A percentile compares a stretch with the other conserved stretches of the same genome.
Evolutionary conservation across 108 stramenopile genomes (phyloP).

Genomic region (Epipyxis sp.): DNA sequence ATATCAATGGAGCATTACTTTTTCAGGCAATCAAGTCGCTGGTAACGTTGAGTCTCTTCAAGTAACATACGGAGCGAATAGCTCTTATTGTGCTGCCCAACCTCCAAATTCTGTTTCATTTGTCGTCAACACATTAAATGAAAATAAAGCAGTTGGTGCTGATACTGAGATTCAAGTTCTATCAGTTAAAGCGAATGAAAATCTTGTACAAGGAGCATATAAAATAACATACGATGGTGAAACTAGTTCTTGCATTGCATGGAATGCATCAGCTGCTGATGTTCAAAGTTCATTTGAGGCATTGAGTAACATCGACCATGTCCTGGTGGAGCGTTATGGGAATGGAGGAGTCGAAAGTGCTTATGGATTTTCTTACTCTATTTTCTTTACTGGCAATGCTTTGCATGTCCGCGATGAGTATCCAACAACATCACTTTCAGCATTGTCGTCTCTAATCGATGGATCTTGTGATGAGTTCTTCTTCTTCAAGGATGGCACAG

Average conservation of each 20-base stretch:
- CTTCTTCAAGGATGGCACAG: background rate
- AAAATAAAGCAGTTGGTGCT: background rate
- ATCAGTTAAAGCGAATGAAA: constrained; percentile 35
- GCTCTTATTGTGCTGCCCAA: background rate
- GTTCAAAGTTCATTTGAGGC: constrained; percentile 61
- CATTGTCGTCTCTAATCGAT: background rate
- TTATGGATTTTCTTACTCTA: constrained; percentile 62
- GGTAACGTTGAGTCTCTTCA: constrained; percentile 7
- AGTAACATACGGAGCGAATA: background rate
- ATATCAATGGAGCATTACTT: constrained; percentile 17
- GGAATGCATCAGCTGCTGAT: constrained; percentile 58
- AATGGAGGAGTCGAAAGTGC: constrained; percentile 53
- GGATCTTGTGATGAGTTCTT: background rate
- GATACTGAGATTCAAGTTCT: constrained; percentile 65
- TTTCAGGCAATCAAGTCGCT: constrained; percentile 22
- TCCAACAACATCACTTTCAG: background rate
- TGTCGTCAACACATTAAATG: constrained; percentile 9
- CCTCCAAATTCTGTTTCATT: background rate
- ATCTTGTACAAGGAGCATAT: constrained; percentile 1
- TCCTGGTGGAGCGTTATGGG: constrained; percentile 58
- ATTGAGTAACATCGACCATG: constrained; percentile 58
- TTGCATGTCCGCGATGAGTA: constrained; percentile 23
- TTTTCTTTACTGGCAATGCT: constrained; percentile 56
- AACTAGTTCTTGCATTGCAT: constrained; percentile 55
- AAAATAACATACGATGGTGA: constrained; percentile 32